Base-by-base conservation (phyloP, 176 grass and related monocot species). In the Eremochloa ophiuroides region DNA sequence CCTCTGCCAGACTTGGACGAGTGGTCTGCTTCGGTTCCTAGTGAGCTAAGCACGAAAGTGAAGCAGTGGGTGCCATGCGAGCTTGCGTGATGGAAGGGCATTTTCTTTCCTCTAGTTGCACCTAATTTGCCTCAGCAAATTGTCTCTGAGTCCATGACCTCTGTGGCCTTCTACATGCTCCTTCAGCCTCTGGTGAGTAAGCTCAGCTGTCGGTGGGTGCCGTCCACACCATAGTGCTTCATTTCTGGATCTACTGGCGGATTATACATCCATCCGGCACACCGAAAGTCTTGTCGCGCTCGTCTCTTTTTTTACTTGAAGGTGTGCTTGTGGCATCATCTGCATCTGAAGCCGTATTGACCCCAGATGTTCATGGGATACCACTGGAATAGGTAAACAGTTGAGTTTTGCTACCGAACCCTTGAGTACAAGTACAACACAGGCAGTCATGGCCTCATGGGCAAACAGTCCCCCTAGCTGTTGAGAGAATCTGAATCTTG, bases 1-100 rank as follows among this genome's bases (percentile, higher is more conserved):
- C 88, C 95, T 25, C 73, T 89, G 60, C 95, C 95, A 84, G 86
- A 98, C 67, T 69, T 98, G 80, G 84, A 93, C 80, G 78, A 84
- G 38, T 95, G 92, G 92, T 93, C 90, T 20, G 65, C 51, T 29
- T 85, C 82, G 7, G 84, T 95, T 78, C 88, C 95, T 56, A 66
- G 29, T 62, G 87, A 88, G 80, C 60, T 94, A 71, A 95, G 88
- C 83, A 35, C 82, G 50, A 98, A 85, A 77, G 86, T 93, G 37
- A 95, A 84, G 89, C 82, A 87, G 30, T 97, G 95, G 95, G 70
- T 90, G 74, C 58, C 65, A 33, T 90, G 89, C 20, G 58, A 79
- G 67, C 48, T 87, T 62, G 60, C 37, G 33, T 91, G 81, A 89
- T 39, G 35, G 35, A 77, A n/a, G 10, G 5, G 7, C 17, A 59